These are phyloP conservation scores for Dothideomycetidae sp. DNA, from an alignment of 2,329 filamentous ascomycete genomes.

Conservation along the genomic window DNA sequence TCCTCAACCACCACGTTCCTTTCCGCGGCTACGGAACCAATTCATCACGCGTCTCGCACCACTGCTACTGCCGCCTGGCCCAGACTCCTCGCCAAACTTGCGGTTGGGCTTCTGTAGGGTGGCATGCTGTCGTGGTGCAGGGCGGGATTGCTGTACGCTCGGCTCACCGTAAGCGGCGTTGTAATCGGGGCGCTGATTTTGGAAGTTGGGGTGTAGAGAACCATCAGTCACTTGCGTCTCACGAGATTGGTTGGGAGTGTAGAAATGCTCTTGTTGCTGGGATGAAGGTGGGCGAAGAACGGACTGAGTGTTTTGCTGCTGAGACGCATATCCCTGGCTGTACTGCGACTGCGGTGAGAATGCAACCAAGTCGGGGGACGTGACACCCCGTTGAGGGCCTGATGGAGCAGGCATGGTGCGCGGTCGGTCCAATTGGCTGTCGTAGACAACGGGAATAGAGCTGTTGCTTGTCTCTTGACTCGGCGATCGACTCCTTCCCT, in stretches of 20 bases:
- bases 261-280: conserved; percentile 10
- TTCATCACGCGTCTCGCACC: conserved; percentile 93
- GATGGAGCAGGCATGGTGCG: conserved; percentile 13
- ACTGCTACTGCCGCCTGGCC: conserved; percentile 65
- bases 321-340: conserved; percentile 17
- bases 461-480: conserved; percentile 31
- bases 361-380: conserved; percentile 15
- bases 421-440: conserved; percentile 17
- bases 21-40: conserved; percentile 81
- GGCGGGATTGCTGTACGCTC: conserved; percentile 27
- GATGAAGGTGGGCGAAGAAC: conserved; percentile 7
- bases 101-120: conserved; percentile 60
- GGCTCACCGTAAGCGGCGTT: conserved; percentile 22
- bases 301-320: conserved; percentile 16
- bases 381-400: conserved; percentile 15
- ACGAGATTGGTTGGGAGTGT: conserved; percentile 20
- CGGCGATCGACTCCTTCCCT: conserved; percentile 29
- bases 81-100: conserved; percentile 70
- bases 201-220: conserved; percentile 11
- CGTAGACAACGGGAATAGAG: conserved; percentile 29
- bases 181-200: conserved; percentile 23
- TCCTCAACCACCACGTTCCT: conserved; percentile 31
- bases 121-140: conserved; percentile 30
- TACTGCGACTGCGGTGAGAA: conserved; percentile 6
- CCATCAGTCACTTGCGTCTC: conserved; percentile 20